A percentile compares a stretch with the other conserved stretches of the same genome.
These are phyloP conservation scores for Helotiales sp. DNA, from an alignment of 2,329 filamentous ascomycete species.

Conservation along the genomic window DNA sequence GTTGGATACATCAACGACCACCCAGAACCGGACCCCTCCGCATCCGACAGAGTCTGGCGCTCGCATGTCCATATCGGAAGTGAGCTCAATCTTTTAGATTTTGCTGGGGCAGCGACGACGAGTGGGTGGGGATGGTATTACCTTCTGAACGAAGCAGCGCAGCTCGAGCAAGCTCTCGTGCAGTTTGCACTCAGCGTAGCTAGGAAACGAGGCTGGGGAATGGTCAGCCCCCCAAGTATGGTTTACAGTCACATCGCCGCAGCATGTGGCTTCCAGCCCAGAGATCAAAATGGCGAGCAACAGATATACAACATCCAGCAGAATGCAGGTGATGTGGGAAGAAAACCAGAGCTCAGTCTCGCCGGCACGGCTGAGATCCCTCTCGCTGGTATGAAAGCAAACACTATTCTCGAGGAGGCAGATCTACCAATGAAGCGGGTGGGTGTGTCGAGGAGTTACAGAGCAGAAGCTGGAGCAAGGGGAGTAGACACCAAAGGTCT, in stretches of 20 bases:
- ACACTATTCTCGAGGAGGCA: conserved; percentile 65
- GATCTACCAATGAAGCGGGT: conserved; percentile 80
- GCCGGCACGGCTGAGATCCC: conserved; percentile 94
- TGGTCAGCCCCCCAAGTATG: conserved; percentile 83
- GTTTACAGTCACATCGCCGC: conserved; percentile 91
- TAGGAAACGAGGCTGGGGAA: conserved; percentile 74
- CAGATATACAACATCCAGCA: conserved; percentile 86
- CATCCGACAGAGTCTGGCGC: conserved; percentile 54
- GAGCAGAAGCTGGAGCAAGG: conserved; percentile 89
- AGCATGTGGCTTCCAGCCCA: conserved; percentile 92
- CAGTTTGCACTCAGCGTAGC: conserved; percentile 82
- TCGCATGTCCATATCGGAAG: conserved; percentile 88
- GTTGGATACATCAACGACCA: conserved; percentile 81
- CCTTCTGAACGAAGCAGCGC: conserved; percentile 85
- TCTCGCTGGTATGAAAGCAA: conserved; percentile 87
- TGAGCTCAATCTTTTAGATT: conserved; percentile 89
- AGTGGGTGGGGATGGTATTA: conserved; percentile 99
- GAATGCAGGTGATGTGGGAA: conserved; percentile 62
- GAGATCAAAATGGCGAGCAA: conserved; percentile 88
- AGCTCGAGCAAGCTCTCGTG: conserved; percentile 92
- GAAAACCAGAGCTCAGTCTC: conserved; percentile 74
- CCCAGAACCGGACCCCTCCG: conserved; percentile 49
- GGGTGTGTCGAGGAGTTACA: conserved; percentile 89
- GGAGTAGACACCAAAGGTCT: conserved; percentile 92
- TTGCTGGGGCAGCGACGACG: conserved; percentile 77